phyloP scores from a whole-genome alignment of 1,284 basidiomycete species.

The Jaminaea rosea region DNA sequence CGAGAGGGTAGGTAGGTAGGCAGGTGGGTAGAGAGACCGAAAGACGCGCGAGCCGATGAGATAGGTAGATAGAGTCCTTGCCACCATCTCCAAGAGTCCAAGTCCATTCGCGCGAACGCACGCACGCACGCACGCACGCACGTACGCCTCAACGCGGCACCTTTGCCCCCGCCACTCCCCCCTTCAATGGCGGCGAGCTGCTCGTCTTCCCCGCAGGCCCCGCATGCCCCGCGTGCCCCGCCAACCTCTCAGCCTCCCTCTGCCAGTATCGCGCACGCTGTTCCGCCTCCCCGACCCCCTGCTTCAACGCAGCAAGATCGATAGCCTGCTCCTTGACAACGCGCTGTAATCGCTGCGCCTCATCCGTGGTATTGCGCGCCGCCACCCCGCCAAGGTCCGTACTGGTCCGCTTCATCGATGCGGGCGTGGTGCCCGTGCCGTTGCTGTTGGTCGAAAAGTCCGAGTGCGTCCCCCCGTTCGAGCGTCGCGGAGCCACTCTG shows the following conservation, averaged over 20 bases:
- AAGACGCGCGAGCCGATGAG: too few species aligned
- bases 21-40: too few species aligned
- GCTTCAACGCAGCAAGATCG: constrained; percentile 56
- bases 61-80: too few species aligned
- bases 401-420: neutral
- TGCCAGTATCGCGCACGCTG: constrained; percentile 58
- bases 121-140: too few species aligned
- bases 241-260: constrained; percentile 51
- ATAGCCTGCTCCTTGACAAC: constrained; percentile 63
- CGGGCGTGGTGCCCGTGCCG: neutral
- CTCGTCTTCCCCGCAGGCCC: too few species aligned
- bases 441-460: neutral
- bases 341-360: constrained; percentile 52
- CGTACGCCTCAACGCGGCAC: too few species aligned
- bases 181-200: too few species aligned
- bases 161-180: too few species aligned
- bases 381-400: neutral
- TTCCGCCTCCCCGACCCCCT: constrained; percentile 51
- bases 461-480: neutral
- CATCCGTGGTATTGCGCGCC: neutral
- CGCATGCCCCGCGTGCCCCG: too few species aligned
- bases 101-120: too few species aligned
- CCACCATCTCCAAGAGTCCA: too few species aligned
- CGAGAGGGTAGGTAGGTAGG: too few species aligned
- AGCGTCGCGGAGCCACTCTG: neutral